A percentile compares a stretch with the other conserved stretches of the same genome.
These are phyloP conservation scores for Aspergillus fructus DNA, from an alignment of 2,329 filamentous ascomycete species.

Conservation along the genomic window DNA sequence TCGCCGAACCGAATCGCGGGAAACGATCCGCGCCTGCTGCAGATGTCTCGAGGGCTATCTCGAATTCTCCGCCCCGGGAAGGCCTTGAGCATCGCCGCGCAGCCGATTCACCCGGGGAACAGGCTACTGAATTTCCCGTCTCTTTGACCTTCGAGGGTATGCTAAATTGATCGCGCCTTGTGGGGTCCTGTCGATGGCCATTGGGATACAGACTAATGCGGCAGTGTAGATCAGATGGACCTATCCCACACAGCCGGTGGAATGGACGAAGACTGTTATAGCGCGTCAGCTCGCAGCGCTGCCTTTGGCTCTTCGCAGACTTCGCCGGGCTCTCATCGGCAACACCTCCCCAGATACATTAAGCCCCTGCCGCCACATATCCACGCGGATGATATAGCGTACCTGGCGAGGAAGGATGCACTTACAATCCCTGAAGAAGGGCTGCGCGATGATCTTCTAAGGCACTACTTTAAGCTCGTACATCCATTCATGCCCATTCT, in stretches of 20 bases:
- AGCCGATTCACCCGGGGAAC: background rate
- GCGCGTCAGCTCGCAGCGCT: background rate
- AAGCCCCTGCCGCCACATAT: background rate
- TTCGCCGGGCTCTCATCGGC: background rate
- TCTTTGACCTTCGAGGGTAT: background rate
- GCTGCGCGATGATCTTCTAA: background rate
- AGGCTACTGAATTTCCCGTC: background rate
- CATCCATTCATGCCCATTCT: conserved; percentile 3
- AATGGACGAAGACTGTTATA: background rate
- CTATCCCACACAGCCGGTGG: background rate
- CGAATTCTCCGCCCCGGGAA: no score
- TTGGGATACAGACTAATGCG: no score
- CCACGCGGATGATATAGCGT: background rate
- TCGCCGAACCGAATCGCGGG: background rate
- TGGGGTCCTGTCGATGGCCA: no score
- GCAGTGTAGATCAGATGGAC: background rate
- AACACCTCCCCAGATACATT: background rate
- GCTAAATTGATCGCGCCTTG: no score
- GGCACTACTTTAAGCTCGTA: background rate
- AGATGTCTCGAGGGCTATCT: background rate
- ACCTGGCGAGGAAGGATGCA: background rate
- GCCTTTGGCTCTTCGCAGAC: background rate
- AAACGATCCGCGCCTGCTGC: background rate
- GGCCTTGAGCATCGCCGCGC: no score
- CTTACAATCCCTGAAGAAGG: background rate